A percentile compares a stretch with the other conserved stretches of the same genome.
phyloP scores from a whole-genome alignment of 768 basidiomycete species.

The Cystofilobasidium bisporidii region DNA sequence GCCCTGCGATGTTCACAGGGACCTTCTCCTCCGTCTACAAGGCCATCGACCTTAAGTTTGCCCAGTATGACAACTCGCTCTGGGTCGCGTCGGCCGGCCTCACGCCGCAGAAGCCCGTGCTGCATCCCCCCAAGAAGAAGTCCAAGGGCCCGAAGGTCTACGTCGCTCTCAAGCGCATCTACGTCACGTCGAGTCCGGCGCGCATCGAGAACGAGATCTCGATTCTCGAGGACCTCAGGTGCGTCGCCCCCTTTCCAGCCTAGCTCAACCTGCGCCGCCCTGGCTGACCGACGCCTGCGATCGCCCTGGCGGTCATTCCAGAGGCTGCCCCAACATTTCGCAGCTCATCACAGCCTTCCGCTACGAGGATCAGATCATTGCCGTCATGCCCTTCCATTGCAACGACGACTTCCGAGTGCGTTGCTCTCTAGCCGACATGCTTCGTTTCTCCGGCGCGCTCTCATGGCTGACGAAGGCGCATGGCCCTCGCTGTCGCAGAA shows the following conservation, averaged over 20 bases:
- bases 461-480: too few species aligned
- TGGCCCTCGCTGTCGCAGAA: conserved; percentile 42
- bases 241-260: too few species aligned
- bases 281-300: too few species aligned
- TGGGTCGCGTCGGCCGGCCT: conserved; percentile 61
- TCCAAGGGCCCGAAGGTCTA: conserved; percentile 43
- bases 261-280: too few species aligned
- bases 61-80: conserved; percentile 46
- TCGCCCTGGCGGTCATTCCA: conserved; percentile 42
- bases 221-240: conserved; percentile 64
- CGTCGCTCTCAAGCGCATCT: conserved; percentile 92
- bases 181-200: conserved; percentile 88
- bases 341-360: conserved; percentile 93
- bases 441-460: too few species aligned
- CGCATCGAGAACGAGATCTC: conserved; percentile 85
- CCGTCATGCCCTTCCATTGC: conserved; percentile 82
- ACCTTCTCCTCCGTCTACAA: conserved; percentile 99
- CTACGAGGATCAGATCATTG: conserved; percentile 80
- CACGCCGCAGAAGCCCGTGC: conserved; percentile 31
- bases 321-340: conserved; percentile 76
- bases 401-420: conserved; percentile 88
- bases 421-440: conserved; percentile 29
- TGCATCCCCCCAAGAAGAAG: background rate
- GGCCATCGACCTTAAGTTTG: conserved; percentile 68
- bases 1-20: conserved; percentile 50